Conservation (phyloP, 2,329 filamentous ascomycete genomes). For the Epichloe coenophiala region DNA sequence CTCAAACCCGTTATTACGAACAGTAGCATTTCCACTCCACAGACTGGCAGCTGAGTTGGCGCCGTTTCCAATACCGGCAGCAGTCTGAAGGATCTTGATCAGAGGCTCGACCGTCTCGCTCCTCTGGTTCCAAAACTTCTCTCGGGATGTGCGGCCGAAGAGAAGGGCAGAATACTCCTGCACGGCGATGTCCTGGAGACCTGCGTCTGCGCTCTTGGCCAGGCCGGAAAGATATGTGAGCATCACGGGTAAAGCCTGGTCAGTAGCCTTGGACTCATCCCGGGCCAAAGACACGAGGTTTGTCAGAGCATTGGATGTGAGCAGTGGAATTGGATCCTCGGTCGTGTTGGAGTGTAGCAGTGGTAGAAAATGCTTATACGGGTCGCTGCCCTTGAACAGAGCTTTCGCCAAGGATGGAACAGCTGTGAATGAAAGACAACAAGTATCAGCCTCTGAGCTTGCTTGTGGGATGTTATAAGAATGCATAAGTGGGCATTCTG, state of each 20-base stretch:
- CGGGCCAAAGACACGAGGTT: conserved; percentile 59
- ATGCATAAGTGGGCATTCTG: not conserved
- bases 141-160: conserved; percentile 57
- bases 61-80: conserved; percentile 58
- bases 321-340: conserved; percentile 73
- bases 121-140: conserved; percentile 83
- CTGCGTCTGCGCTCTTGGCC: conserved; percentile 73
- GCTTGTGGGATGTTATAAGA: not conserved
- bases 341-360: conserved; percentile 66
- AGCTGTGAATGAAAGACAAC: conserved; percentile 33
- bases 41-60: conserved; percentile 45
- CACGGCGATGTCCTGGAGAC: conserved; percentile 89
- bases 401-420: conserved; percentile 66
- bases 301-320: conserved; percentile 77
- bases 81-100: conserved; percentile 67
- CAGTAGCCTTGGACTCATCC: conserved; percentile 50
- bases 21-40: conserved; percentile 42
- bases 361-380: conserved; percentile 73
- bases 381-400: conserved; percentile 61
- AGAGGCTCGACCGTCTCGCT: conserved; percentile 74
- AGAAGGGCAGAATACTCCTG: conserved; percentile 80
- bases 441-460: not conserved
- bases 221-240: conserved; percentile 77
- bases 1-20: conserved; percentile 48
- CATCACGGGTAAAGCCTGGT: conserved; percentile 67